phyloP scores from a whole-genome alignment of 2,329 filamentous ascomycete genomes.

The Penicillium corylophilum region DNA sequence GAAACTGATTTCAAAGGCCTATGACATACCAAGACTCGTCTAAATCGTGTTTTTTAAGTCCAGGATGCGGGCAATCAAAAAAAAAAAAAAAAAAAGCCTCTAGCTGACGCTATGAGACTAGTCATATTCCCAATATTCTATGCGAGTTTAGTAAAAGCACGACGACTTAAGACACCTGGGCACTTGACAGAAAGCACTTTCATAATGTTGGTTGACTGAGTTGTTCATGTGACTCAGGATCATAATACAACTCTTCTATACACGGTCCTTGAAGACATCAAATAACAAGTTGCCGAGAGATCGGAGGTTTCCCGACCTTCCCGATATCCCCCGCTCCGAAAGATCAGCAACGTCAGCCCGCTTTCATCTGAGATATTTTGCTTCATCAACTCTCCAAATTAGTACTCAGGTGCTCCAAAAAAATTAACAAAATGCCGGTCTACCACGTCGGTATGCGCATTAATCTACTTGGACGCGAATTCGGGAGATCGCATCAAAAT shows the following conservation, averaged over 20 bases:
- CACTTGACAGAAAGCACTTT: too few relatives aligned
- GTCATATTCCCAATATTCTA: too few relatives aligned
- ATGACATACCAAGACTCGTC: slow-evolving; percentile 49
- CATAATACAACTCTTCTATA: not conserved
- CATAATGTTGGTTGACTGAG: too few relatives aligned
- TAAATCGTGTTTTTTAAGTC: slow-evolving; percentile 46
- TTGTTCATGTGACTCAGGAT: too few relatives aligned
- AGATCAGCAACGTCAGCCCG: not conserved
- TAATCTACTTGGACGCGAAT: not conserved
- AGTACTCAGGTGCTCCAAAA: too few relatives aligned
- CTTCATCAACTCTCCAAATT: not conserved
- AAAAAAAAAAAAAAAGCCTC: too few relatives aligned
- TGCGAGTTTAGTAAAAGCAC: too few relatives aligned
- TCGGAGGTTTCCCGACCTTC: not conserved
- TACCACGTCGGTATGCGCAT: slow-evolving; percentile 40
- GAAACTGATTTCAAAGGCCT: slow-evolving; percentile 14
- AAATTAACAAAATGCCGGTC: slow-evolving; percentile 34
- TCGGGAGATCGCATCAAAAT: not conserved
- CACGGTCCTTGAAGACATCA: too few relatives aligned
- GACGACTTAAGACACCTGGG: too few relatives aligned
- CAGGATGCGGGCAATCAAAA: too few relatives aligned
- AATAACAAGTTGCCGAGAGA: not conserved
- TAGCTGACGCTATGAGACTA: not conserved
- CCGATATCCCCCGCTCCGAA: not conserved
- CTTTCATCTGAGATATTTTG: not conserved